These are phyloP conservation scores for Hyphopichia khmerensis DNA, from an alignment of 1,139 yeast species.

Conservation along the genomic window DNA sequence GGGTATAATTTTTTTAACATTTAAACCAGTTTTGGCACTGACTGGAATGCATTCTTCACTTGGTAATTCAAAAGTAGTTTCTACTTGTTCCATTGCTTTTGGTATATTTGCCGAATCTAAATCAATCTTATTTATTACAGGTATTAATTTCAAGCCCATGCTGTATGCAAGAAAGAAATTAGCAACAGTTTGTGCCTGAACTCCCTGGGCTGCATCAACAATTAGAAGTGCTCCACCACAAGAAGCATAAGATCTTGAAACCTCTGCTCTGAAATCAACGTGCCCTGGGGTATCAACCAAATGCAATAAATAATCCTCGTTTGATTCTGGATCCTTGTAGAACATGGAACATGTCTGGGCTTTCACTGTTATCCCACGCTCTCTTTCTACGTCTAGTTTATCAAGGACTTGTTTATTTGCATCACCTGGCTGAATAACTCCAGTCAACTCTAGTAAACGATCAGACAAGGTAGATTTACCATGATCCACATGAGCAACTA, in stretches of 20 bases:
- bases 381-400: slow-evolving; percentile 88
- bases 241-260: slow-evolving; percentile 88
- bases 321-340: slow-evolving; percentile 58
- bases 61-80: slow-evolving; percentile 76
- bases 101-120: slow-evolving; percentile 85
- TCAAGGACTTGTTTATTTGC: slow-evolving; percentile 87
- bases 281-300: slow-evolving; percentile 98
- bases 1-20: slow-evolving; percentile 75
- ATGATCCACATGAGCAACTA: slow-evolving; percentile 97
- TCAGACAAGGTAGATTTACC: slow-evolving; percentile 94
- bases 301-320: slow-evolving; percentile 75
- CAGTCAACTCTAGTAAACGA: slow-evolving; percentile 80
- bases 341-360: slow-evolving; percentile 97
- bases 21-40: slow-evolving; percentile 88
- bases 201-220: slow-evolving; percentile 95
- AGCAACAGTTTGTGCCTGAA: slow-evolving; percentile 97
- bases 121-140: slow-evolving; percentile 91
- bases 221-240: slow-evolving; percentile 91
- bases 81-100: slow-evolving; percentile 79
- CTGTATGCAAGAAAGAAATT: slow-evolving; percentile 89
- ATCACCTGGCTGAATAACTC: slow-evolving; percentile 75
- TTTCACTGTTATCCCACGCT: slow-evolving; percentile 93
- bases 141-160: slow-evolving; percentile 76
- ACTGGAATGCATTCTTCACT: slow-evolving; percentile 77
- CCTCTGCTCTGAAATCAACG: slow-evolving; percentile 94